Evolutionary conservation across 495 filamentous ascomycete genomes (phyloP).

Genomic region (Tuber brumale): DNA sequence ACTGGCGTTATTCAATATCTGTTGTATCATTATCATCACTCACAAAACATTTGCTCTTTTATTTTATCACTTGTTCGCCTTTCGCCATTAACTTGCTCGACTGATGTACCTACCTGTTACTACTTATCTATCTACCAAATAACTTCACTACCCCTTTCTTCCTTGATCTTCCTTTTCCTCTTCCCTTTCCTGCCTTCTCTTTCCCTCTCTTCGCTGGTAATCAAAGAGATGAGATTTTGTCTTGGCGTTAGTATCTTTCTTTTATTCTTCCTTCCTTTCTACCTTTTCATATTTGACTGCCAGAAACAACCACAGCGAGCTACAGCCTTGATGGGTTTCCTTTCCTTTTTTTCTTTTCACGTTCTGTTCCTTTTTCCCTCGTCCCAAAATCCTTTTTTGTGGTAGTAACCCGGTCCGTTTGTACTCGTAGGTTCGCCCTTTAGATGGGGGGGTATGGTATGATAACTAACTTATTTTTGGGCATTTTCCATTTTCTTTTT

Average conservation of each 20-base stretch:
- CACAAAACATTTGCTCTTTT: not conserved
- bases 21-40: not conserved
- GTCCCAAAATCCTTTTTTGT: conserved; percentile 3
- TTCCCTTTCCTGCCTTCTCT: conserved; percentile 1
- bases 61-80: not conserved
- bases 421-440: not conserved
- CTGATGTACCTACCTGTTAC: not conserved
- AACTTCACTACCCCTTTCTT: conserved; percentile 5
- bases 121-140: not conserved
- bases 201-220: not conserved
- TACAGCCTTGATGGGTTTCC: conserved; percentile 1
- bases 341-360: conserved; percentile 1
- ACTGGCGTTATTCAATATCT: not conserved
- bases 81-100: not conserved
- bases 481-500: conserved; percentile 3
- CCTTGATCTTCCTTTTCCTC: conserved; percentile 3
- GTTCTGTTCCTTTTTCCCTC: not conserved
- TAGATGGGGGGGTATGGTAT: not conserved
- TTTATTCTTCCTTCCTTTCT: conserved; percentile 22
- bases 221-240: not conserved
- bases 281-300: conserved; percentile 4
- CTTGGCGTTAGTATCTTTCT: conserved; percentile 21
- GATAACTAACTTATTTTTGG: not conserved
- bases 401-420: not conserved
- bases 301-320: not conserved